phyloP scores from a whole-genome alignment of 2,329 filamentous ascomycete species.

The Nothopassalora personata region DNA sequence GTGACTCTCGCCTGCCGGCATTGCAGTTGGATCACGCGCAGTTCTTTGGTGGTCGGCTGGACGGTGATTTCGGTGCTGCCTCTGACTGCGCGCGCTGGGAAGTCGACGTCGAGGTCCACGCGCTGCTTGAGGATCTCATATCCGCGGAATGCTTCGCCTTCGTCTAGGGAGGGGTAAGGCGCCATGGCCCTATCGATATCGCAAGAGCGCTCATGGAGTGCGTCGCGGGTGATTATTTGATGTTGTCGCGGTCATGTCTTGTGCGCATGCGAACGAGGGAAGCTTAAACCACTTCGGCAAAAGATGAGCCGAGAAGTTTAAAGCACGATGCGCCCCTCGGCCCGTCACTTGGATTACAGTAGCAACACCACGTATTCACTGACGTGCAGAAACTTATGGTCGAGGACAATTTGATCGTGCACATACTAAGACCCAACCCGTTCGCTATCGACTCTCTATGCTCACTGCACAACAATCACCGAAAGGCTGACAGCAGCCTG shows the following conservation, averaged over 20 bases:
- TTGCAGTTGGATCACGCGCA: constrained; percentile 54
- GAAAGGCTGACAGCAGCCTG: too few relatives aligned
- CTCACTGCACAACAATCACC: too few relatives aligned
- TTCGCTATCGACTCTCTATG: too few relatives aligned
- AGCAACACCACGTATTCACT: too few relatives aligned
- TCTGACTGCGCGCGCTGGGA: constrained; percentile 65
- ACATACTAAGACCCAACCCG: too few relatives aligned
- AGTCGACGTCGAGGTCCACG: constrained; percentile 84
- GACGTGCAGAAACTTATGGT: too few relatives aligned
- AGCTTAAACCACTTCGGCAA: background rate
- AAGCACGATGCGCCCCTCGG: too few relatives aligned
- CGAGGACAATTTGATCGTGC: too few relatives aligned
- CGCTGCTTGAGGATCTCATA: constrained; percentile 73
- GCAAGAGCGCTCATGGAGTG: background rate
- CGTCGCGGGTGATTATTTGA: background rate
- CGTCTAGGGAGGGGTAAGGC: constrained; percentile 1
- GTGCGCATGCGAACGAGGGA: background rate
- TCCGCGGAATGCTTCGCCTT: constrained; percentile 28
- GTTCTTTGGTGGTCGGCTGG: constrained; percentile 54
- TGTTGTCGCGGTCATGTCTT: background rate
- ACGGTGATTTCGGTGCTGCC: constrained; percentile 80
- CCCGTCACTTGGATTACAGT: too few relatives aligned
- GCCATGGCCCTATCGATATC: background rate
- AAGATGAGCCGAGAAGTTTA: background rate
- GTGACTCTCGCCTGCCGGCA: constrained; percentile 58